Conservation (phyloP, 495 filamentous ascomycete genomes). For the Staphylotrichum longicolle region DNA sequence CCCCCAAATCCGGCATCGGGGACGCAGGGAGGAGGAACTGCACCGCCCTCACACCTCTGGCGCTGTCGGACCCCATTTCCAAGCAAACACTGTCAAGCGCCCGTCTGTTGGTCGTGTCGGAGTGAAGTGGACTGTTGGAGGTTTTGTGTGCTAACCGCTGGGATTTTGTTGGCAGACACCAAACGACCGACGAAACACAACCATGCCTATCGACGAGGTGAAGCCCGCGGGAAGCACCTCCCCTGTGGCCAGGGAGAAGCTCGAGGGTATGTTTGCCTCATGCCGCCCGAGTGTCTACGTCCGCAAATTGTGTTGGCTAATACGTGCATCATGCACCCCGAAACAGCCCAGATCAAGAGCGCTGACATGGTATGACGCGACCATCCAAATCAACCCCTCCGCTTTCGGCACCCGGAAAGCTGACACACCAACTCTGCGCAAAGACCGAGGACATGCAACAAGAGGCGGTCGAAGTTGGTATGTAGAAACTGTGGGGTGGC, state of each 20-base stretch:
- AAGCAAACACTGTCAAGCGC: constrained; percentile 2
- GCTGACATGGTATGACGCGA: constrained; percentile 80
- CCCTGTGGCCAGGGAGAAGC: constrained; percentile 40
- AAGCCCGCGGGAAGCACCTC: constrained; percentile 27
- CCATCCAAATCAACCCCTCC: constrained; percentile 9
- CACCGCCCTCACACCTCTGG: background rate
- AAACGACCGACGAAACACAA: constrained; percentile 10
- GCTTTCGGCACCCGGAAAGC: constrained; percentile 15
- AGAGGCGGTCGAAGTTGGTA: constrained; percentile 91
- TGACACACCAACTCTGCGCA: constrained; percentile 26
- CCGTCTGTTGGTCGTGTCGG: background rate
- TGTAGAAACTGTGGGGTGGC: constrained; percentile 35
- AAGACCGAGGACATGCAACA: constrained; percentile 96
- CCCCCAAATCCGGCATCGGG: constrained; percentile 11
- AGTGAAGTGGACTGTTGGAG: background rate
- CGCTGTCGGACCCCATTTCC: background rate
- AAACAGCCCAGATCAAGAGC: constrained; percentile 86
- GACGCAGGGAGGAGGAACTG: background rate
- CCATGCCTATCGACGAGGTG: constrained; percentile 32
- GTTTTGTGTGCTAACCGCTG: constrained; percentile 9
- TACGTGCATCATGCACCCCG: background rate
- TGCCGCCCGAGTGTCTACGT: background rate
- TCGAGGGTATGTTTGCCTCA: constrained; percentile 32
- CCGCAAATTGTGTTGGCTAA: constrained; percentile 14
- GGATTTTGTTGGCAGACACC: background rate